Conservation (phyloP, 306 rosid genomes). For the Fagus sylvatica region DNA sequence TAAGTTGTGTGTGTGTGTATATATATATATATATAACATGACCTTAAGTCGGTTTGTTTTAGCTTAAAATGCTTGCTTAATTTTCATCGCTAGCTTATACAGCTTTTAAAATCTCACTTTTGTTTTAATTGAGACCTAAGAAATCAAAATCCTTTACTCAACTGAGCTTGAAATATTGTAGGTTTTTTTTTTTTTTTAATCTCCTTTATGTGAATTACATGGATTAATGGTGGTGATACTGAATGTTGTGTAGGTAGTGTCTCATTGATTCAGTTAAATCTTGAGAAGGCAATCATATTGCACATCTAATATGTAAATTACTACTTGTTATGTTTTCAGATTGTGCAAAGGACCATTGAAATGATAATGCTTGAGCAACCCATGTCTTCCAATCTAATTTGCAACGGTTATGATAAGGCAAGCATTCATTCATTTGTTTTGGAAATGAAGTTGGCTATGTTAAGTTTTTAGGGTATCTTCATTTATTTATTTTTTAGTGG, state of each 20-base stretch:
- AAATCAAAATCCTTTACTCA: background rate
- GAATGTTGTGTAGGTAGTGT: background rate
- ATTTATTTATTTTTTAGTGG: background rate
- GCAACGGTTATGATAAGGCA: conserved; percentile 56
- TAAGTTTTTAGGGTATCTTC: background rate
- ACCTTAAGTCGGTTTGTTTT: too few relatives aligned
- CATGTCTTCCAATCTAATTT: conserved; percentile 48
- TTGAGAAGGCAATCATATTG: background rate
- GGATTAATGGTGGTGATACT: background rate
- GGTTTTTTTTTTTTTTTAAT: background rate
- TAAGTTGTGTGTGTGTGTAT: too few relatives aligned
- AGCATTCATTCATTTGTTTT: background rate
- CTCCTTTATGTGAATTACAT: background rate
- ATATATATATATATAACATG: too few relatives aligned
- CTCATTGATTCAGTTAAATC: background rate
- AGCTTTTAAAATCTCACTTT: too few relatives aligned
- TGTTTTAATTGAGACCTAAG: too few relatives aligned
- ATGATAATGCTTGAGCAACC: conserved; percentile 22
- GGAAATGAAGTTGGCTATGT: background rate
- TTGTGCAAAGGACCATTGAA: conserved; percentile 56
- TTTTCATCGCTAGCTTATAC: too few relatives aligned
- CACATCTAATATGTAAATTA: background rate
- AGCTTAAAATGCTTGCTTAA: too few relatives aligned
- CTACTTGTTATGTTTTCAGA: conserved; percentile 41
- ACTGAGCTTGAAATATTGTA: background rate